phyloP scores from a whole-genome alignment of 2,329 filamentous ascomycete species.

The Amauroascus verrucosus region DNA sequence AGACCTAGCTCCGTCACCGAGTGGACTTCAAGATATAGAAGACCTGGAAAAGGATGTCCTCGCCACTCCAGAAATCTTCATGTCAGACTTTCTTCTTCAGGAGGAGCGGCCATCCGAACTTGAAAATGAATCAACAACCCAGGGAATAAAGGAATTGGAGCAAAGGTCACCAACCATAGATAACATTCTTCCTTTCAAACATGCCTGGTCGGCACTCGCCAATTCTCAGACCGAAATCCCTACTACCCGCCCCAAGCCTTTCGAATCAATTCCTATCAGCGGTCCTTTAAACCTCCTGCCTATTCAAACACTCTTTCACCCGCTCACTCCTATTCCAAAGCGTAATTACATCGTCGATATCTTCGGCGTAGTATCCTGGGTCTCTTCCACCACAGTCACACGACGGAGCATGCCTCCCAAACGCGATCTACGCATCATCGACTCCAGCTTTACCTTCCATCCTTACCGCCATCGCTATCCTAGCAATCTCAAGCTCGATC shows the following conservation, averaged over 20 bases:
- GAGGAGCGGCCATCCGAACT: background rate
- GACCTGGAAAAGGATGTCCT: background rate
- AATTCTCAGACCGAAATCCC: background rate
- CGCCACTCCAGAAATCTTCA: background rate
- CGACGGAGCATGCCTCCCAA: slow-evolving; percentile 22
- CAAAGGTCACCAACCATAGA: background rate
- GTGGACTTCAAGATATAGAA: background rate
- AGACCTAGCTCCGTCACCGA: background rate
- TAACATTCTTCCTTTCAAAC: background rate
- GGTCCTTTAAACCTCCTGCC: slow-evolving; percentile 10
- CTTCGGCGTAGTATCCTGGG: slow-evolving; percentile 22
- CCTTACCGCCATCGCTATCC: background rate
- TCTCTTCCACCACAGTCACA: slow-evolving; percentile 20
- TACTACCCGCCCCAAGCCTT: background rate
- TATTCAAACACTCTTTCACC: slow-evolving; percentile 15
- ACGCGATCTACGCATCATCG: slow-evolving; percentile 24
- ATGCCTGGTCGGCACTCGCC: background rate
- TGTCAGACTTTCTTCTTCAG: background rate
- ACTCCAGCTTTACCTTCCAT: slow-evolving; percentile 15
- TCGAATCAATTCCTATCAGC: background rate
- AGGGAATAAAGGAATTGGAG: background rate
- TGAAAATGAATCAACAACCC: no score
- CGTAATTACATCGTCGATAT: slow-evolving; percentile 22
- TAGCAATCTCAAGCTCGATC: background rate
- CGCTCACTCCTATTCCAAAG: slow-evolving; percentile 15